phyloP scores from a whole-genome alignment of 768 basidiomycete species.

The Calocybe indica region DNA sequence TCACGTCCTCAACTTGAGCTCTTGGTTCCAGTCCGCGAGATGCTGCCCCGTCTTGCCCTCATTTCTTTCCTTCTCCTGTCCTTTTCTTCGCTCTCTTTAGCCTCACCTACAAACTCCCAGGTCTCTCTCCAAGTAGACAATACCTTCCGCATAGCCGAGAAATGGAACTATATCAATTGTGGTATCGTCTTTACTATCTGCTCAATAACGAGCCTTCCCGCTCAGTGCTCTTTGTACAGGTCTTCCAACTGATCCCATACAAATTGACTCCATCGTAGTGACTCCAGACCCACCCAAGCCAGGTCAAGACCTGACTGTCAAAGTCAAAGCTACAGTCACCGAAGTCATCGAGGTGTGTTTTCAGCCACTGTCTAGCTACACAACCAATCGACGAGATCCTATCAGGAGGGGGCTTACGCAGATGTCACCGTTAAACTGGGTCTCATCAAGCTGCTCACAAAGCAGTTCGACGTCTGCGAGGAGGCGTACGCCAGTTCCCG shows the following conservation, averaged over 20 bases:
- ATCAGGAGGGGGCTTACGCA: constrained; percentile 85
- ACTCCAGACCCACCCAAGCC: constrained; percentile 87
- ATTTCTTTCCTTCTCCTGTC: constrained; percentile 11
- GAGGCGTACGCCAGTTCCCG: constrained; percentile 69
- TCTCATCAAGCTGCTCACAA: constrained; percentile 79
- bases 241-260: constrained; percentile 34
- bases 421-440: constrained; percentile 94
- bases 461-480: constrained; percentile 83
- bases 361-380: background rate
- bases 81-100: constrained; percentile 12
- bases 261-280: constrained; percentile 66
- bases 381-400: background rate
- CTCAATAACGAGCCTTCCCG: constrained; percentile 3
- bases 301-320: constrained; percentile 85
- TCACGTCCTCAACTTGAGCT: constrained; percentile 12
- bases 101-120: constrained; percentile 6
- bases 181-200: constrained; percentile 42
- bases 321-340: constrained; percentile 54
- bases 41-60: constrained; percentile 12
- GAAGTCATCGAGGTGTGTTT: constrained; percentile 58
- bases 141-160: constrained; percentile 27
- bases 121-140: constrained; percentile 17
- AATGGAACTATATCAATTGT: constrained; percentile 70
- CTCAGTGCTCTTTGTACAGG: constrained; percentile 30
- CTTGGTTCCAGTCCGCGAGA: constrained; percentile 3